Base-by-base conservation (phyloP, 495 filamentous ascomycete species). In the Trichoderma asperelloides region DNA sequence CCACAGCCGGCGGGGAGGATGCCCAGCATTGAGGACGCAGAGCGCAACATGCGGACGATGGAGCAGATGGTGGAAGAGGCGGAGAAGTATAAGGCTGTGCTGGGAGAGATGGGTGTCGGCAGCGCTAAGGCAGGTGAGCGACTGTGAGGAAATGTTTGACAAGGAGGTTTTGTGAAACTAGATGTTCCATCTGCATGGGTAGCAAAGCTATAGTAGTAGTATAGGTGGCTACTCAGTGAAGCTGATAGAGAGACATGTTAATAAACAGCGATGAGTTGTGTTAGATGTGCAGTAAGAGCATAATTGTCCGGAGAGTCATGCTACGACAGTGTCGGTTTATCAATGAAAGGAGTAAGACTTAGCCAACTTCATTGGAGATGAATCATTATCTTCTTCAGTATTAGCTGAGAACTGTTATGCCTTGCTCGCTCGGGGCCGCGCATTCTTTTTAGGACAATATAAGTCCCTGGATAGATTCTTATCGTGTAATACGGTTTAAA, bases 61-160 rank as follows among this genome's bases (percentile, higher is more conserved):
- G 85, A 85, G 71, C 90, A 92, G 74, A 97, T 98, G 95, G 78
- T 80, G 68, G 79, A 76, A 15, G 94, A 98, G 81, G 95, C 93
- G 16, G 77, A 74, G 60, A 80, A 86, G 78, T 86, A 91, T 73
- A 81, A 82, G 51, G 66, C 70, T 66, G 68, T 77, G 18, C 68
- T 83, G 70, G 70, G 67, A 62, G 64, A 67, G 67, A 76, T 82
- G 77, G 78, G 64, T 4, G 41, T 65, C 8, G 64, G 55, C 16
- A 30, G 28, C 55, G 25, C 55, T 9, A 60, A 30, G 25, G 27
- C 23, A 28, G 25, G 55, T 28, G 55, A 60, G 55, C 23, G 27
- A 13, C 25, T 60, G 55, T 60, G 16, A 30, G 33, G 23, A 25
- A 15, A 25, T 25, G 41, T 45, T 15, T 45, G 12, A 18, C 41